Evolutionary conservation across 2,329 filamentous ascomycete species (phyloP), one percentile per base, ranked within the genome.

Genomic region (Aureobasidium uvarum): DNA sequence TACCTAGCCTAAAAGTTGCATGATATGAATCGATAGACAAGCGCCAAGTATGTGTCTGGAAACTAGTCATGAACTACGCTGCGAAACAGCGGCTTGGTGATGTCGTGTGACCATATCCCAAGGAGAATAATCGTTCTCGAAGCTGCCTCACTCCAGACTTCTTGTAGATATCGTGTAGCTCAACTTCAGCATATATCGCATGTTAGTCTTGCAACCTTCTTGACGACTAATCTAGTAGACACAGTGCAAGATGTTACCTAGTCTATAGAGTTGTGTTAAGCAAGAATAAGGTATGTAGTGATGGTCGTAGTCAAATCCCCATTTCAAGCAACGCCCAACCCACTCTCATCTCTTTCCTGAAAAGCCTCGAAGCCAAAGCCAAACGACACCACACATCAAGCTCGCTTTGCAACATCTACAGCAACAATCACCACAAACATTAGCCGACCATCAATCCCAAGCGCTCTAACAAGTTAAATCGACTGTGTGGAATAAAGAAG

Each of bases 1-100:
- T 48, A 62, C 33, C 58, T 50, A 41, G 46, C 36, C 23, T 36
- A 64, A 46, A 55, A 64, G 41, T 46, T 55, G 60, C 59, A 62
- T 62, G 59, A 62, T 43, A 52, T 59, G 28, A 36, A 25, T 28
- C 4, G 33, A 39, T 10, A 23, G 33, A 55, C 6, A 41, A 46
- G 31, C 23, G 36, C 28, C 6, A 13, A n/a, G n/a, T 23, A 25
- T 10, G 8, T 20, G 20, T 16, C 31, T 45, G 23, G 39, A 58
- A 7, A 16, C 2, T 8, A 1, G 10, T 31, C 6, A 0, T 16
- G 45, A 31, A 10, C 18, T 4, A 6, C 2, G 6, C 10, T 18
- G 5, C 1, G 16, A 4, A 11, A 31, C 16, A 18, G 7, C n/a
- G 48, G 11, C 7, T 31, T 18, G 16, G 23, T 50, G 25, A 16